Conservation (phyloP, 164 flowering plant species). For the Cinnamomum micranthum region DNA sequence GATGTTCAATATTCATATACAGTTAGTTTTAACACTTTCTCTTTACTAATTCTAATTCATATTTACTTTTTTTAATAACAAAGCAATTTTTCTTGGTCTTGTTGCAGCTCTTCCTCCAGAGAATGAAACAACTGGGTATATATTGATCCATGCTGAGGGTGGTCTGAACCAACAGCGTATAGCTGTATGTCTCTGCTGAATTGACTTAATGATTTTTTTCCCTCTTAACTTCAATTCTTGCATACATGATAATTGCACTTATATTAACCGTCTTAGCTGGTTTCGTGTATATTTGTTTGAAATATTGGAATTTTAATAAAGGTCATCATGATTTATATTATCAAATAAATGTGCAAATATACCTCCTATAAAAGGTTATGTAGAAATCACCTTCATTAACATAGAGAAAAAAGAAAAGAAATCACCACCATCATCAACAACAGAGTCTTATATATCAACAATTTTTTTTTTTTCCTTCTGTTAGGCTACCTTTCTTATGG, state of each 20-base stretch:
- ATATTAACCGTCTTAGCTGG: not conserved
- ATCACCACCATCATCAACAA: too few relatives aligned
- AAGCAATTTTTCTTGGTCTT: constrained; percentile 1
- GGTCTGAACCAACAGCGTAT: constrained; percentile 98
- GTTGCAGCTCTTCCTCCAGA: constrained; percentile 78
- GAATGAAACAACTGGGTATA: constrained; percentile 91
- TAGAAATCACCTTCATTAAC: too few relatives aligned
- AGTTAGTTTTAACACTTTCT: not conserved
- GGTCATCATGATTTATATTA: not conserved
- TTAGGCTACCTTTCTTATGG: too few relatives aligned
- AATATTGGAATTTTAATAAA: not conserved
- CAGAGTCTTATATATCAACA: too few relatives aligned
- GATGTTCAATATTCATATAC: constrained; percentile 3
- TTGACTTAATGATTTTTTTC: not conserved
- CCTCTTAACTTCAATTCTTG: not conserved
- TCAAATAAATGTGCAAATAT: too few relatives aligned
- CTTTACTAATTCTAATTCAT: not conserved
- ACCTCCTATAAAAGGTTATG: too few relatives aligned
- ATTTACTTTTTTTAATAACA: not conserved
- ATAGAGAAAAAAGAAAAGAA: too few relatives aligned
- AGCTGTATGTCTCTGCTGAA: constrained; percentile 54
- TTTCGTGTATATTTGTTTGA: too few relatives aligned
- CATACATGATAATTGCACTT: not conserved
- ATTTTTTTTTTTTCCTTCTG: too few relatives aligned
- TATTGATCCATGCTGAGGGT: constrained; percentile 98